Conservation (phyloP, 2,329 filamentous ascomycete genomes). For the Chaetomiaceae sp. region DNA sequence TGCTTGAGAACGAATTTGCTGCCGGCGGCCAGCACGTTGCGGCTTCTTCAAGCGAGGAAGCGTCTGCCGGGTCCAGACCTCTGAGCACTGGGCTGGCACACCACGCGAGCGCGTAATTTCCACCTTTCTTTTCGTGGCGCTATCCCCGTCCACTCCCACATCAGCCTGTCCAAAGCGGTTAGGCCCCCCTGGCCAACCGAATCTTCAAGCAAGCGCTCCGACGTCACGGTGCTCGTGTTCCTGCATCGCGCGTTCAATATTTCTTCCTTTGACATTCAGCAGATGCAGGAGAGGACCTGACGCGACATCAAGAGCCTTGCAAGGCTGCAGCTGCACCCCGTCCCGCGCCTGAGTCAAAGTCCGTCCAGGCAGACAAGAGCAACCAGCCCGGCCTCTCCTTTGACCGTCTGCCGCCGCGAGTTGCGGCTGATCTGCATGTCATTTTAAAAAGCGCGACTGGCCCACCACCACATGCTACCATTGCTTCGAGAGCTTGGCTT, state of each 20-base stretch:
- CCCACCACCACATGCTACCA: slow-evolving; percentile 12
- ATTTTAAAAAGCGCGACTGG: slow-evolving; percentile 21
- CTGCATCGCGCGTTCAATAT: slow-evolving; percentile 5
- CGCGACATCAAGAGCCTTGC: background rate
- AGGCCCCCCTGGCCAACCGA: background rate
- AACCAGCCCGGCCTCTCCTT: slow-evolving; percentile 10
- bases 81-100: background rate
- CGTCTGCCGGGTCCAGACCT: background rate
- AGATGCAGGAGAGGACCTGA: slow-evolving; percentile 6
- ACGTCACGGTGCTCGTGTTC: slow-evolving; percentile 7
- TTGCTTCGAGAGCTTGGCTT: background rate
- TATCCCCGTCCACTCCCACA: background rate
- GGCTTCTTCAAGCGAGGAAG: background rate
- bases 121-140: background rate
- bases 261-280: background rate
- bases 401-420: background rate
- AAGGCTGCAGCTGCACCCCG: slow-evolving; percentile 6
- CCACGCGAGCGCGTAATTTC: slow-evolving; percentile 4
- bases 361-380: background rate
- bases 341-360: background rate
- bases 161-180: slow-evolving; percentile 12
- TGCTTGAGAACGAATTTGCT: background rate
- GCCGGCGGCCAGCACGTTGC: background rate
- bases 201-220: slow-evolving; percentile 10
- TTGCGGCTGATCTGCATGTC: slow-evolving; percentile 21